phyloP scores from a whole-genome alignment of 371 early-diverging fungal genomes.

The Umbelopsis sp. region DNA sequence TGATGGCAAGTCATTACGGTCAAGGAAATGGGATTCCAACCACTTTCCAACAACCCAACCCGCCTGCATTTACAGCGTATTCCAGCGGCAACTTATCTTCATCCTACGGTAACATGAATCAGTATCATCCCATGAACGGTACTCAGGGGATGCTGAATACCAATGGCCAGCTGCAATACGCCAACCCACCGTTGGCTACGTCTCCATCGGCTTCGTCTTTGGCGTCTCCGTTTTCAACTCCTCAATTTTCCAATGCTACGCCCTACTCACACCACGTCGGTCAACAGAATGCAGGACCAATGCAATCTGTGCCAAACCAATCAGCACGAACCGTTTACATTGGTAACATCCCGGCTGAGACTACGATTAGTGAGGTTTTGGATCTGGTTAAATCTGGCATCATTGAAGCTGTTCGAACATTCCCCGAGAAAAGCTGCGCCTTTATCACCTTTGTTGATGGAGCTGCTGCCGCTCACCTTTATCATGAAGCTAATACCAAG shows the following conservation, averaged over 20 bases:
- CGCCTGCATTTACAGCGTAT: conserved; percentile 21
- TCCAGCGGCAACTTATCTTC: conserved; percentile 19
- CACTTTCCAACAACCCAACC: conserved; percentile 21
- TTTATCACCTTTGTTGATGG: conserved; percentile 83
- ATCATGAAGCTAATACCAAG: conserved; percentile 52
- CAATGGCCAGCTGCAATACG: conserved; percentile 8
- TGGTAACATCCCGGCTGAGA: conserved; percentile 71
- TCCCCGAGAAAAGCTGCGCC: conserved; percentile 81
- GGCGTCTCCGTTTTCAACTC: conserved; percentile 27
- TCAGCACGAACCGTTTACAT: conserved; percentile 76
- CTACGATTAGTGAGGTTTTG: conserved; percentile 68
- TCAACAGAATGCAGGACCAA: conserved; percentile 26
- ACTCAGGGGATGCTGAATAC: conserved; percentile 6
- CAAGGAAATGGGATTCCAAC: conserved; percentile 21
- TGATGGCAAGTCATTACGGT: conserved; percentile 32
- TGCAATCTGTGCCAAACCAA: conserved; percentile 28
- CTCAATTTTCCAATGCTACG: conserved; percentile 29
- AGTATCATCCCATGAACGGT: conserved; percentile 22
- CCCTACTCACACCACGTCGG: conserved; percentile 22
- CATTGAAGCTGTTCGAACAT: conserved; percentile 71
- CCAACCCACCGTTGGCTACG: conserved; percentile 15
- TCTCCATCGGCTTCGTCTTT: conserved; percentile 1
- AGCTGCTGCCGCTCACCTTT: conserved; percentile 60
- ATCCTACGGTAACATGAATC: conserved; percentile 24
- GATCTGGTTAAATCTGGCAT: conserved; percentile 77